Conservation (phyloP, 331 rosid genomes). For the Rosa hybrid region DNA sequence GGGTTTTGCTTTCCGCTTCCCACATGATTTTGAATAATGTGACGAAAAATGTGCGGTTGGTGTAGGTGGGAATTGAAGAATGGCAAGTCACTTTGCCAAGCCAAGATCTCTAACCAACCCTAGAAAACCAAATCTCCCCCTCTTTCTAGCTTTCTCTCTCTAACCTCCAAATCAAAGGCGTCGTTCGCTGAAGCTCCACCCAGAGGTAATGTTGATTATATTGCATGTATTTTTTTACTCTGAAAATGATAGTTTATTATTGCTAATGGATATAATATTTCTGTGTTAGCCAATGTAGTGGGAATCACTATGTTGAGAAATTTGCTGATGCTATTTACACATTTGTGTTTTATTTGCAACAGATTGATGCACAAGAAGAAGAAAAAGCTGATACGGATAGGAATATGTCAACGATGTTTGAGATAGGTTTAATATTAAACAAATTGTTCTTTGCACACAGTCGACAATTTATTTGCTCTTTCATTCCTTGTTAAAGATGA, state of each 20-base stretch:
- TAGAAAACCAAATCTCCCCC: too few species aligned
- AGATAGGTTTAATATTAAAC: slow-evolving; percentile 54
- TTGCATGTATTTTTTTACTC: neutral
- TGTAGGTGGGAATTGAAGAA: too few species aligned
- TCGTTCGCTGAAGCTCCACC: too few species aligned
- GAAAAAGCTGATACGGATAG: slow-evolving; percentile 71
- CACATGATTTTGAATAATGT: too few species aligned
- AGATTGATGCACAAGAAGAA: slow-evolving; percentile 52
- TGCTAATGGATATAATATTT: neutral
- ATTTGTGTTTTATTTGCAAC: slow-evolving; percentile 27
- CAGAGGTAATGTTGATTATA: slow-evolving; percentile 44
- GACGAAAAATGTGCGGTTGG: too few species aligned
- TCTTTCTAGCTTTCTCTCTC: too few species aligned
- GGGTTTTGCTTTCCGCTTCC: too few species aligned
- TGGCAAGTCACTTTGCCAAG: too few species aligned
- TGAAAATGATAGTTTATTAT: neutral
- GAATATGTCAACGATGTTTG: slow-evolving; percentile 69
- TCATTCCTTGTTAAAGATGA: slow-evolving; percentile 89
- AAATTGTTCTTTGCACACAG: slow-evolving; percentile 71
- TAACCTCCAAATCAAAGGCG: too few species aligned
- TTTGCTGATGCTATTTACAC: neutral
- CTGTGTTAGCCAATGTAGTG: neutral
- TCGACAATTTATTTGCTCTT: slow-evolving; percentile 78
- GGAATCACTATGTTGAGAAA: neutral
- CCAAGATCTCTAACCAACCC: too few species aligned